Conservation (phyloP, 495 filamentous ascomycete genomes). For the Daldinia loculata region DNA sequence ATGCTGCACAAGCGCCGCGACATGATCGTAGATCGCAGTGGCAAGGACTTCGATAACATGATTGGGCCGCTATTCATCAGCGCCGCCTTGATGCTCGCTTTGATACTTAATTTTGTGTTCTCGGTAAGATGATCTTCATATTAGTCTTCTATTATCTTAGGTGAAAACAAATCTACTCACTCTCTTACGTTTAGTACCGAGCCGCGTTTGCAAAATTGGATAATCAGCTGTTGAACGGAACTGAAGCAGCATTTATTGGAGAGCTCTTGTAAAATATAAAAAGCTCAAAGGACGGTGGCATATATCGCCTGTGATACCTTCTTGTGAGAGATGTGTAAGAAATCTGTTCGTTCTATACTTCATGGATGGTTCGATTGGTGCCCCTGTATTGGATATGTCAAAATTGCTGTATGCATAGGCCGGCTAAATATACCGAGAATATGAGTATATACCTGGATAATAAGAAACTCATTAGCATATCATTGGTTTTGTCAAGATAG, state of each 20-base stretch:
- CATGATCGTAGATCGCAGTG: slow-evolving; percentile 84
- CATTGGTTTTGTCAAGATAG: not conserved
- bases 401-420: slow-evolving; percentile 8
- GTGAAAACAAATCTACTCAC: slow-evolving; percentile 13
- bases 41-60: slow-evolving; percentile 89
- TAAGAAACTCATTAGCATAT: slow-evolving; percentile 17
- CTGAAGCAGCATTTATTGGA: slow-evolving; percentile 35
- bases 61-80: slow-evolving; percentile 86
- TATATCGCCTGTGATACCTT: not conserved
- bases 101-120: slow-evolving; percentile 89
- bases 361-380: slow-evolving; percentile 5
- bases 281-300: not conserved
- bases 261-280: slow-evolving; percentile 36
- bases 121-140: slow-evolving; percentile 58
- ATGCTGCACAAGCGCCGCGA: slow-evolving; percentile 77
- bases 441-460: slow-evolving; percentile 1
- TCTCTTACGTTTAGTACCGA: slow-evolving; percentile 42
- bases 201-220: slow-evolving; percentile 41
- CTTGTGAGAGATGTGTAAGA: slow-evolving; percentile 19
- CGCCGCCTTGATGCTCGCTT: slow-evolving; percentile 76
- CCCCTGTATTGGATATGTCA: slow-evolving; percentile 8
- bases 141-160: not conserved
- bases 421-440: slow-evolving; percentile 6
- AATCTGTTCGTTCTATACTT: slow-evolving; percentile 27
- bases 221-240: slow-evolving; percentile 30